phyloP scores from a whole-genome alignment of 148 eudicot genomes.

The Talinum fruticosum region DNA sequence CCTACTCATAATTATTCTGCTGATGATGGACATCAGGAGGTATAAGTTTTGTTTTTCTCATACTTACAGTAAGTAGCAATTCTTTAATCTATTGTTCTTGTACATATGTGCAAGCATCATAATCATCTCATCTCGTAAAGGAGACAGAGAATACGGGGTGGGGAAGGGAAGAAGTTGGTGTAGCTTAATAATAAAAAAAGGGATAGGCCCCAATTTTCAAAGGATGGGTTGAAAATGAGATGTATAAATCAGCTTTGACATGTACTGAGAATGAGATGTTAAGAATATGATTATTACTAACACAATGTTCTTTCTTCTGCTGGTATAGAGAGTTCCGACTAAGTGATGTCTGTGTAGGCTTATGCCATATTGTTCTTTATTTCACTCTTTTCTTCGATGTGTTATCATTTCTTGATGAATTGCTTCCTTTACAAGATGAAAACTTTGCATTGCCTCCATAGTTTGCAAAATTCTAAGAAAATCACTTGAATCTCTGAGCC shows the following conservation, averaged over 20 bases:
- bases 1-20: neutral
- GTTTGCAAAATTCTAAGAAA: neutral
- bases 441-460: neutral
- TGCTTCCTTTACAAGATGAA: neutral
- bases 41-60: neutral
- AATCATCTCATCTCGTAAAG: too few species aligned
- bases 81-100: constrained; percentile 4
- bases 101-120: constrained; percentile 4
- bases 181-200: constrained; percentile 11
- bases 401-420: too few species aligned
- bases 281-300: too few species aligned
- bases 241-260: constrained; percentile 2
- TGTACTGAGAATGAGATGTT: neutral
- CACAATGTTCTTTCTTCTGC: too few species aligned
- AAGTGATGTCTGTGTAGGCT: too few species aligned
- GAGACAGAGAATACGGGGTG: too few species aligned
- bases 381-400: too few species aligned
- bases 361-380: too few species aligned
- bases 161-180: neutral
- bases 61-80: neutral
- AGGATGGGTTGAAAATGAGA: neutral
- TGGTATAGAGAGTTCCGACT: too few species aligned
- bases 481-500: neutral
- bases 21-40: neutral
- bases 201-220: too few species aligned